Conservation (phyloP, 352 stramenopile species). For the Aphanomyces stellatus region DNA sequence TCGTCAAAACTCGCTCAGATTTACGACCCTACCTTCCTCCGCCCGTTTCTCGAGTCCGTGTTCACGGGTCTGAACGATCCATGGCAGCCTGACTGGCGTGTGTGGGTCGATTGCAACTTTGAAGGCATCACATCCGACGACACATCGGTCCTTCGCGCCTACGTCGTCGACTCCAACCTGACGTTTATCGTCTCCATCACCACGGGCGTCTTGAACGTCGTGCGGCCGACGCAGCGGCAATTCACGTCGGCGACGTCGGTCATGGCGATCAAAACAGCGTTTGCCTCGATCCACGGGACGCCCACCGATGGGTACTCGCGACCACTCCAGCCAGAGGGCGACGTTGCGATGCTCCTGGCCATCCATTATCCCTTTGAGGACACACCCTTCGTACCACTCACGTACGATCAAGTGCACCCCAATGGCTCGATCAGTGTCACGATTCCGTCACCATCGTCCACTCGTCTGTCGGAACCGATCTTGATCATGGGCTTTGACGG, state of each 20-base stretch:
- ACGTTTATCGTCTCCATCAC: background rate
- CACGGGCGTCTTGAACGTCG: background rate
- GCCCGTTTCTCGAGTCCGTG: background rate
- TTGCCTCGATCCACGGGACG: too few species aligned
- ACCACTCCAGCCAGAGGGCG: background rate
- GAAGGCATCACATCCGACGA: background rate
- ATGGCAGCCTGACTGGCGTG: background rate
- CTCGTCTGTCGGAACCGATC: too few species aligned
- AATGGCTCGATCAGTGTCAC: background rate
- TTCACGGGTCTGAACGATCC: background rate
- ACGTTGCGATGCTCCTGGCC: background rate
- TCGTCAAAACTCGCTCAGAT: background rate
- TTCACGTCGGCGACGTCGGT: background rate
- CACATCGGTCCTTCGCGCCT: background rate
- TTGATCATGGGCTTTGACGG: background rate
- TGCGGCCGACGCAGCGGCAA: background rate
- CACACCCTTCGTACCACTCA: background rate
- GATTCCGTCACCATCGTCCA: background rate
- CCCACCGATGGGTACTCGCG: background rate
- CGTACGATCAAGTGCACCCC: background rate
- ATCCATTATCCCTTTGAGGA: background rate
- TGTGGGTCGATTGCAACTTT: background rate
- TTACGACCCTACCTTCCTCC: background rate
- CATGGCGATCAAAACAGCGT: background rate
- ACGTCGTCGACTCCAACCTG: background rate